Evolutionary conservation across 2,329 filamentous ascomycete species (phyloP), one percentile per base, ranked within the genome.

Genomic region (Trichoderma endophyticum): DNA sequence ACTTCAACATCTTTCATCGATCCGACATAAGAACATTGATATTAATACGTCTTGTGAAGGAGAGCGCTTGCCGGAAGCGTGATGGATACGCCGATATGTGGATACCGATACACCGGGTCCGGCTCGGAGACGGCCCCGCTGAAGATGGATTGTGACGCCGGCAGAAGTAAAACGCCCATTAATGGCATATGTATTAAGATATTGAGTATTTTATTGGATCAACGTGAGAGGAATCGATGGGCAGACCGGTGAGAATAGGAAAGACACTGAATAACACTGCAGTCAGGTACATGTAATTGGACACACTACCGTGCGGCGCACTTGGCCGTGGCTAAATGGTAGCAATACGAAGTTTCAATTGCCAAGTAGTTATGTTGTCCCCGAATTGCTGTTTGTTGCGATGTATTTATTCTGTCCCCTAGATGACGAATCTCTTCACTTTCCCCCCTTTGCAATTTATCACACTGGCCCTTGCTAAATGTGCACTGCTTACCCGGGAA

Each of bases 111-210:
- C 26, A n/a, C 34, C 54, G 26, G 60, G 15, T 24, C 28, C 34
- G 65, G 36, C 7, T 48, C 65, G 65, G 65, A 18, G 51, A 18
- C 54, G 54, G 65, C 56, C 56, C 65, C 65, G 65, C 56, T 34
- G 28, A 36, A 51, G 56, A 60, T 48, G 56, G 34, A 26, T 21
- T 5, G 18, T 59, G 51, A 14, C 3, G 24, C 4, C 30, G n/a
- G 28, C 14, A 32, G n/a, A 15, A 7, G 21, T 18, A 26, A 54
- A 54, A 7, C 9, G 4, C 2, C n/a, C 3, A 11, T 51, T 21
- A 11, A 21, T 48, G 5, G 8, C 43, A n/a, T 39, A 48, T n/a
- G 3, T 9, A 11, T 9, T 48, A 48, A 5, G n/a, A 48, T 48
- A 21, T 48, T n/a, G n/a, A 4, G 2, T 2, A 11, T 48, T 21